Base-by-base conservation (phyloP, 495 filamentous ascomycete species). In the Neurospora pannonica region DNA sequence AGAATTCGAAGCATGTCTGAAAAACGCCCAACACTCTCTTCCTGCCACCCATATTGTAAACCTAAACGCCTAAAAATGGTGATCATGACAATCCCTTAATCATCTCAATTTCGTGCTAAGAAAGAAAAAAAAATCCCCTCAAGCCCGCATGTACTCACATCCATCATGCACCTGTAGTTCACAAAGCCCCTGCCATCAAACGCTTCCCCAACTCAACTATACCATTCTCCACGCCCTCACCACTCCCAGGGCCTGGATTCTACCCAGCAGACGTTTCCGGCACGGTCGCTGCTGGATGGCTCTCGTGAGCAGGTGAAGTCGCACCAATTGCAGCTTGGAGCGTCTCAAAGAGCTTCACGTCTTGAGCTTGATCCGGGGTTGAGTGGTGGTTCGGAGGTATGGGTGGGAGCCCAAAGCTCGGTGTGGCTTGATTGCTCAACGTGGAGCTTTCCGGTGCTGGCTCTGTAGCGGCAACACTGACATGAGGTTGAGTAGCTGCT, bases 381-480 rank as follows among this genome's bases (percentile, higher is more conserved):
- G 78, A 75, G 71, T 79, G 78, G 46, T 78, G 78, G 54, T 79
- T 79, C 5, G 77, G 77, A 11, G 77, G 77, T 69, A 79, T 76
- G 13, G 77, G 75, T 21, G 75, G 77, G 8, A 74, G 71, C 2
- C 43, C 60, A 37, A 73, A 67, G 21, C 71, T 36, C 24, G 38
- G 38, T 19, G 54, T 36, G 13, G 71, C 38, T 13, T 71, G 60
- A 36, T 10, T 62, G 38, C 15, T 48, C 34, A 42, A 13, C 10
- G 21, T 13, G 1, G 70, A 67, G 19, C 54, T 34, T 13, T 67
- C n/a, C 24, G 67, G 8, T 28, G 71, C 15, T 72, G 73, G 17
- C 38, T 71, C 34, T 46, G 71, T 38, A 69, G 75, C 42, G 15
- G 28, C 54, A 34, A 67, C 54, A 19, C 28, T 67, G 54, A 34